Evolutionary conservation across 2,329 filamentous ascomycete species (phyloP).

Genomic region (Colletotrichum shisoi): DNA sequence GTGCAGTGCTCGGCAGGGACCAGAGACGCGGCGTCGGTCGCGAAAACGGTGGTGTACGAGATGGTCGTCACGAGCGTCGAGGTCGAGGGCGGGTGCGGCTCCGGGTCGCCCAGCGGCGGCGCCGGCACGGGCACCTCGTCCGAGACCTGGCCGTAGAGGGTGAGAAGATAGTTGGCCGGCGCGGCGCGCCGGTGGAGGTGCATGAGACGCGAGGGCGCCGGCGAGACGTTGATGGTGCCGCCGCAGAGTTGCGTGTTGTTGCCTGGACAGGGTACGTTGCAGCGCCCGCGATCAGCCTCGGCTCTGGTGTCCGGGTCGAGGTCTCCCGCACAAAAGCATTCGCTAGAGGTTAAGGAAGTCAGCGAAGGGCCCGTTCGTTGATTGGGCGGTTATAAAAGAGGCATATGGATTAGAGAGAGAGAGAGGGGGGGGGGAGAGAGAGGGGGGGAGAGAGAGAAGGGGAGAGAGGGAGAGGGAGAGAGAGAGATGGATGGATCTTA

Average conservation of each 20-base stretch:
- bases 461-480: too few species aligned
- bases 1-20: constrained; percentile 47
- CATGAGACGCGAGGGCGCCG: constrained; percentile 21
- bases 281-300: constrained; percentile 45
- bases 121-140: constrained; percentile 44
- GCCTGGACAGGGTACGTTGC: constrained; percentile 54
- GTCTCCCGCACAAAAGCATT: constrained; percentile 57
- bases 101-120: constrained; percentile 47
- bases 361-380: background rate
- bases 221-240: constrained; percentile 44
- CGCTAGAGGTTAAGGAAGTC: constrained; percentile 23
- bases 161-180: constrained; percentile 50
- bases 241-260: constrained; percentile 54
- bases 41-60: constrained; percentile 48
- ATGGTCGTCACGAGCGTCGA: constrained; percentile 41
- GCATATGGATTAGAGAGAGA: too few species aligned
- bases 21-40: constrained; percentile 48
- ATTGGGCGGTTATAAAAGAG: too few species aligned
- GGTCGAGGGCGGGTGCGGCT: constrained; percentile 43
- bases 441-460: too few species aligned
- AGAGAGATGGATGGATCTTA: background rate
- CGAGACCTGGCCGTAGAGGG: constrained; percentile 53
- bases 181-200: constrained; percentile 43
- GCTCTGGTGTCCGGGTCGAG: constrained; percentile 54
- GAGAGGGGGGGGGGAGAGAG: too few species aligned